Conservation (phyloP, 2,329 filamentous ascomycete species). For the Penicillium aurantiogriseum region DNA sequence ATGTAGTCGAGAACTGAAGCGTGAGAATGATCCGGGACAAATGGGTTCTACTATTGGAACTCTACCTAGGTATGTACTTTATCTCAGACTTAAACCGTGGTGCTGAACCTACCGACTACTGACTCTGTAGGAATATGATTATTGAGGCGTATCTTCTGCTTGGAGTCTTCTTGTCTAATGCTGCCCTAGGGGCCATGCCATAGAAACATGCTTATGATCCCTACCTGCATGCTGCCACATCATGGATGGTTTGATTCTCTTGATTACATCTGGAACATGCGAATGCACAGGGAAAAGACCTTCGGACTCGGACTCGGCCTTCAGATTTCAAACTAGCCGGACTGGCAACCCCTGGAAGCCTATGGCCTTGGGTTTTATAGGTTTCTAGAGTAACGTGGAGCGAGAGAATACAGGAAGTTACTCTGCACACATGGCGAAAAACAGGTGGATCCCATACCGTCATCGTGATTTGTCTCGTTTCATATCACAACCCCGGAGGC, state of each 20-base stretch:
- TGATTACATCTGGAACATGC: background rate
- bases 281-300: background rate
- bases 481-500: background rate
- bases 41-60: background rate
- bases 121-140: background rate
- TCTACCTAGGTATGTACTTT: background rate
- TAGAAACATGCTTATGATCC: background rate
- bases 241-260: background rate
- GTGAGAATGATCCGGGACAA: background rate
- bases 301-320: slow-evolving; percentile 20
- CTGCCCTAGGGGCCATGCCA: slow-evolving; percentile 11
- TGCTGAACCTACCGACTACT: background rate
- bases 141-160: background rate
- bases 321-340: slow-evolving; percentile 1
- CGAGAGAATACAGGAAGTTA: background rate
- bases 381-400: background rate
- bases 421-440: background rate
- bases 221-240: background rate
- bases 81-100: background rate
- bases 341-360: background rate
- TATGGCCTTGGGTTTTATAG: background rate
- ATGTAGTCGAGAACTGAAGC: background rate
- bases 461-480: slow-evolving; percentile 14
- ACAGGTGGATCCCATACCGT: background rate
- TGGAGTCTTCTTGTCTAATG: slow-evolving; percentile 18